These are phyloP conservation scores for Colletotrichum musicola DNA, from an alignment of 2,329 filamentous ascomycete genomes.

Conservation along the genomic window DNA sequence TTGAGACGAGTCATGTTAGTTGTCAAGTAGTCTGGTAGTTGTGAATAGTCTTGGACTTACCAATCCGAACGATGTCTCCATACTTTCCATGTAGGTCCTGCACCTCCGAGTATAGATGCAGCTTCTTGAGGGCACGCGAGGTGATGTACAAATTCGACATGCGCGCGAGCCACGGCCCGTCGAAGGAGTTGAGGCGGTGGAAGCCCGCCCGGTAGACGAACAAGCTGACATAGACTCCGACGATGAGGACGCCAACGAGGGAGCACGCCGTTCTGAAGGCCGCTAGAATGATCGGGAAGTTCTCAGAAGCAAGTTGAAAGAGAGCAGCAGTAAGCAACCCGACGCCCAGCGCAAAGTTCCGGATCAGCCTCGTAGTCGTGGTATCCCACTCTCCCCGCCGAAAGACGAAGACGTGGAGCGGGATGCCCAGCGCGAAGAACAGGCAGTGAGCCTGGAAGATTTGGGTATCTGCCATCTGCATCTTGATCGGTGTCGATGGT, in stretches of 20 bases:
- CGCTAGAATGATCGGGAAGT: not conserved
- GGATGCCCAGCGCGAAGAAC: conserved; percentile 29
- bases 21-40: too few species aligned
- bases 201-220: conserved; percentile 42
- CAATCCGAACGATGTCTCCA: conserved; percentile 47
- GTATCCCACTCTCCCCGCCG: conserved; percentile 46
- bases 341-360: conserved; percentile 18
- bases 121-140: conserved; percentile 39
- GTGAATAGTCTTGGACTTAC: too few species aligned
- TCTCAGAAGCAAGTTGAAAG: conserved; percentile 2
- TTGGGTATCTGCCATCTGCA: conserved; percentile 1
- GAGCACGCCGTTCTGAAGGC: conserved; percentile 15
- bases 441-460: conserved; percentile 2
- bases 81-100: conserved; percentile 45
- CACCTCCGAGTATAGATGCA: conserved; percentile 44
- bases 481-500: not conserved
- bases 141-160: conserved; percentile 44
- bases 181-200: conserved; percentile 45
- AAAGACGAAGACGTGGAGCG: conserved; percentile 41
- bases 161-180: conserved; percentile 45
- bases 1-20: conserved; percentile 29
- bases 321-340: conserved; percentile 24
- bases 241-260: conserved; percentile 17
- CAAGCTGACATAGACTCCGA: conserved; percentile 41
- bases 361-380: conserved; percentile 35